Base-by-base conservation (phyloP, 2,329 filamentous ascomycete genomes). In the Keithomyces neogunnii region DNA sequence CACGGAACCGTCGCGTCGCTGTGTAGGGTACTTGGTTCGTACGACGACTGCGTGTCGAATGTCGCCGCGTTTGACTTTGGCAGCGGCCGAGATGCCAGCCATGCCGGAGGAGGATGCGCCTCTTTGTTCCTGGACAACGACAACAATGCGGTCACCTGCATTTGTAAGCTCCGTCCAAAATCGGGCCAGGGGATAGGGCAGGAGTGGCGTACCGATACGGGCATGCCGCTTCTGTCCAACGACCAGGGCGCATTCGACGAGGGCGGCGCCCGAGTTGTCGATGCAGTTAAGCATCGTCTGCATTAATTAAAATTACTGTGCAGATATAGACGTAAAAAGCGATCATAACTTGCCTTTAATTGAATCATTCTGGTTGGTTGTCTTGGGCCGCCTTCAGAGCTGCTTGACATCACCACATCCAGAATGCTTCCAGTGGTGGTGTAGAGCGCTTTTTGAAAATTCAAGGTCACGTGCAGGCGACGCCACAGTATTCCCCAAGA, bases 241-340 rank as follows among this genome's bases (percentile, higher is more conserved):
- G 56, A 97, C 87, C 68, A 92, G 86, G 68, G 87, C 88, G 74
- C 93, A 99, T 76, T 99, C 93, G 73, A 97, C 93, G 60, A 99
- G 79, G 63, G 93, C 91, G 61, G 93, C 93, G 68, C 93, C 93
- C 59, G 93, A 97, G 78, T 96, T 99, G 85, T 99, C 93, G 82
- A 99, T 97, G 85, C 93, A 97, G 74, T 93, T 96, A 63, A 99
- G 82, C 82, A 99, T 89, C 68, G 91, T 88, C 93, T 96, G 60
- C 35, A 0, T 48, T 64, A 11, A 63, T 57, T 13, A 50, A 30
- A 48, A 33, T 28, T 26, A 33, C 43, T 19, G 29, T 6, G n/a
- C 26, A 43, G 7, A 11, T 10, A 3, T 36, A 7, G n/a, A 26
- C 4, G 10, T 29, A 2, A n/a, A 5, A 38, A 7, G 33, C 10